phyloP scores from a whole-genome alignment of 2,329 filamentous ascomycete species.

The Claviceps paspali region DNA sequence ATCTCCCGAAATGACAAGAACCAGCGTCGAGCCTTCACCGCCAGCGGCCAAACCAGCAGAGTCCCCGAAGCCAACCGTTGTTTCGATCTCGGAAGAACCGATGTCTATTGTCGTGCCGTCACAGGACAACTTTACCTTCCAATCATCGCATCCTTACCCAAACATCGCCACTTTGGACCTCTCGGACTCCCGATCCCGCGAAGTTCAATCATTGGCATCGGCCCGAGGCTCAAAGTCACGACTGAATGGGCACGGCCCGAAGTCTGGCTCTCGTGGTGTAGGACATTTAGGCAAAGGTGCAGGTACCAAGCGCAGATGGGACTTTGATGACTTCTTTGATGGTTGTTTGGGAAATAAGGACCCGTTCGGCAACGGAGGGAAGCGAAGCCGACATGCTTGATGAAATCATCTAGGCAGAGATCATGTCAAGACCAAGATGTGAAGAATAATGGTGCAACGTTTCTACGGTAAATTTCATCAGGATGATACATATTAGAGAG shows the following conservation, averaged over 20 bases:
- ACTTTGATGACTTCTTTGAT: conserved; percentile 63
- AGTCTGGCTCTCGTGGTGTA: conserved; percentile 13
- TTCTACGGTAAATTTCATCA: conserved; percentile 7
- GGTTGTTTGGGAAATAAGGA: conserved; percentile 51
- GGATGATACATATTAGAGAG: conserved; percentile 16
- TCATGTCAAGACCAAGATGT: conserved; percentile 6
- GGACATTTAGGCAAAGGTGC: conserved; percentile 44
- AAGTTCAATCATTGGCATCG: conserved; percentile 16
- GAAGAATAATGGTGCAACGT: conserved; percentile 4
- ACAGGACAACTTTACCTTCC: conserved; percentile 54
- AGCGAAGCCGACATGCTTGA: conserved; percentile 34
- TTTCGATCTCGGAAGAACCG: conserved; percentile 13
- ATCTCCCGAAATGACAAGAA: conserved; percentile 41
- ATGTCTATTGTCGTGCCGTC: conserved; percentile 34
- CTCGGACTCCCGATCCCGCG: conserved; percentile 33
- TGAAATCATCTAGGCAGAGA: conserved; percentile 3
- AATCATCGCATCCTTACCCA: conserved; percentile 45
- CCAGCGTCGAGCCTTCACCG: conserved; percentile 25
- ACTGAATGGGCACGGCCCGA: conserved; percentile 11
- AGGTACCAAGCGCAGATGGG: conserved; percentile 58
- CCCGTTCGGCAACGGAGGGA: conserved; percentile 31
- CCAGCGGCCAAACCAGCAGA: conserved; percentile 12
- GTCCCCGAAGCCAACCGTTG: conserved; percentile 13
- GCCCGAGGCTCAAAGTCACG: conserved; percentile 16
- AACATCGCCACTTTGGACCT: conserved; percentile 46